Percentiles rank a stretch among this genome's conserved stretches.
Evolutionary conservation across 305 asterid species (phyloP).

Genomic region (Fraxinus paxiana): DNA sequence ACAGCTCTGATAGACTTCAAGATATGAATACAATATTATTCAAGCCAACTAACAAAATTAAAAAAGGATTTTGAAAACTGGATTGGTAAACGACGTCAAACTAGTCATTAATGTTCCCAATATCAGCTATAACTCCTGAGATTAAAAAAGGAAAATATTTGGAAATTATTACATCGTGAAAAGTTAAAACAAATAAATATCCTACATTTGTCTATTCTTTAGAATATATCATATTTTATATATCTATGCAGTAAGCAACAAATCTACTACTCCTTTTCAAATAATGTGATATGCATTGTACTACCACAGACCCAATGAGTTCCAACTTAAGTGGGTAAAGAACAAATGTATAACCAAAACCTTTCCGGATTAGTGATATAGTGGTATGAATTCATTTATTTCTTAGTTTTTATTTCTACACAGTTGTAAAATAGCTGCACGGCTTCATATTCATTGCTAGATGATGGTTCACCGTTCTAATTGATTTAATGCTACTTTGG

Average conservation of each 20-base stretch:
- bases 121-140: neutral
- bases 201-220: too few relatives aligned
- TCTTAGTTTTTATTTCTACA: neutral
- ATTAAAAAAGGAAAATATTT: neutral
- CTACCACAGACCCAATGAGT: neutral
- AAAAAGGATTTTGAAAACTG: neutral
- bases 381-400: neutral
- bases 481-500: neutral
- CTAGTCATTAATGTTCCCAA: neutral
- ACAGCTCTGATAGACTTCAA: neutral
- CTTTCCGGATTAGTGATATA: neutral
- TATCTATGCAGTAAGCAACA: neutral
- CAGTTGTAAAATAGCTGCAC: neutral
- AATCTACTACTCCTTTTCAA: neutral
- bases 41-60: neutral
- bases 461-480: neutral
- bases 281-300: neutral
- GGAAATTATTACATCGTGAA: neutral
- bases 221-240: too few relatives aligned
- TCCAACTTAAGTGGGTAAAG: neutral
- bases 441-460: neutral
- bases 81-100: neutral
- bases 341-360: neutral
- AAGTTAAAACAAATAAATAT: neutral
- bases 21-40: neutral